Conservation (phyloP, 2,329 filamentous ascomycete species). For the Hypoxylon rubiginosum region DNA sequence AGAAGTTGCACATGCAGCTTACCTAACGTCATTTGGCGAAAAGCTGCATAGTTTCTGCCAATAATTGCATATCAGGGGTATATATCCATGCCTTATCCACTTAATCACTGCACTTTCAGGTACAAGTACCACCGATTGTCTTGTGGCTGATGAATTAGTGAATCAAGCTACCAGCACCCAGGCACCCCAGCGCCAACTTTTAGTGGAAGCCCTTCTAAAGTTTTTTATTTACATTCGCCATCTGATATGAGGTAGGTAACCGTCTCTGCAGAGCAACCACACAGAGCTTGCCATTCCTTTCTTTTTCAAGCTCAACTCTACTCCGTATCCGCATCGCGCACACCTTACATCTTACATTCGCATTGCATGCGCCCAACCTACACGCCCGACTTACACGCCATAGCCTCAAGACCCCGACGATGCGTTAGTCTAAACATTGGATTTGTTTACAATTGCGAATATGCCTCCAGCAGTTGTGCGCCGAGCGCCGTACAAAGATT, state of each 20-base stretch:
- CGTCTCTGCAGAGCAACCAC: slow-evolving; percentile 35
- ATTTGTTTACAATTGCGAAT: slow-evolving; percentile 61
- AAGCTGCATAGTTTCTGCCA: slow-evolving; percentile 7
- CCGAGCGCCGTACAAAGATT: slow-evolving; percentile 83
- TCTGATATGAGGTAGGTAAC: slow-evolving; percentile 21
- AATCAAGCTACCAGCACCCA: no score
- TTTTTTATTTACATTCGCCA: slow-evolving; percentile 47
- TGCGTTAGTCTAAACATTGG: slow-evolving; percentile 45
- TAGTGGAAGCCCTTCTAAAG: slow-evolving; percentile 29
- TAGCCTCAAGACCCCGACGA: slow-evolving; percentile 15
- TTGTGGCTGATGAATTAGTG: slow-evolving; percentile 23
- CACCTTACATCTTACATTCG: background rate
- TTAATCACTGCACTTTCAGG: background rate
- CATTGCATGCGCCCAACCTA: background rate
- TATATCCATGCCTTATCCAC: background rate
- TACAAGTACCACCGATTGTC: background rate
- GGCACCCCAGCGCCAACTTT: slow-evolving; percentile 3
- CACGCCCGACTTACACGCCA: slow-evolving; percentile 7
- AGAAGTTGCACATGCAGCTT: slow-evolving; percentile 26
- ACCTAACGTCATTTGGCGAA: slow-evolving; percentile 8
- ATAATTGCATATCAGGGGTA: slow-evolving; percentile 9
- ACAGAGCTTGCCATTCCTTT: slow-evolving; percentile 36
- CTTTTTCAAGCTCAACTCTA: slow-evolving; percentile 18
- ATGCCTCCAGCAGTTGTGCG: slow-evolving; percentile 69
- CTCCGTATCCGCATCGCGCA: no score